These are phyloP conservation scores for Trypanosoma caninum DNA, from an alignment of 208 protist species.

Conservation along the genomic window DNA sequence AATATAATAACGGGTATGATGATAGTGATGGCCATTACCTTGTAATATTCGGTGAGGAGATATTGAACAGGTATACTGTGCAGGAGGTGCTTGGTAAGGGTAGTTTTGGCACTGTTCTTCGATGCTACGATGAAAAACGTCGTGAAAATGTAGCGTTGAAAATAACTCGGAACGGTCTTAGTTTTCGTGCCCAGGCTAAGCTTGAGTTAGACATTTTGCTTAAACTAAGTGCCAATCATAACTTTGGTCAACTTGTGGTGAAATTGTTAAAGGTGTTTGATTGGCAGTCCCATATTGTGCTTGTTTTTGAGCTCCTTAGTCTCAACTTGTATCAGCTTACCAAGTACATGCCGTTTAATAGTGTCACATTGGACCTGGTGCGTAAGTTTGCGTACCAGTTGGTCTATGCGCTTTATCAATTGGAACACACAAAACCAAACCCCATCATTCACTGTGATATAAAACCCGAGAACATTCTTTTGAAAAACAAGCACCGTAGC, in stretches of 20 bases:
- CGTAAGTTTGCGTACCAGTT: constrained; percentile 96
- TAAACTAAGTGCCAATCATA: constrained; percentile 60
- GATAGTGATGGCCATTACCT: constrained; percentile 90
- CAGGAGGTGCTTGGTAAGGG: constrained; percentile 86
- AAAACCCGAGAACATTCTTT: constrained; percentile 96
- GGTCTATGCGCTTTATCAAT: constrained; percentile 81
- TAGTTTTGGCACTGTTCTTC: constrained; percentile 89
- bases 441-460: constrained; percentile 98
- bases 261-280: constrained; percentile 84
- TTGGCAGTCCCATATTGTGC: constrained; percentile 94
- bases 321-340: constrained; percentile 97
- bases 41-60: constrained; percentile 77
- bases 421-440: constrained; percentile 79
- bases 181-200: constrained; percentile 82
- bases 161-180: constrained; percentile 75
- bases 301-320: constrained; percentile 97
- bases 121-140: constrained; percentile 82
- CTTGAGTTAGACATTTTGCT: constrained; percentile 83
- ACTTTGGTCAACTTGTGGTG: constrained; percentile 76
- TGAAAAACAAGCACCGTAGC: constrained; percentile 83
- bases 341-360: constrained; percentile 85
- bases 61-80: constrained; percentile 81
- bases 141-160: constrained; percentile 87
- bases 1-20: constrained; percentile 88
- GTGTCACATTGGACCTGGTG: constrained; percentile 81